A percentile compares a stretch with the other conserved stretches of the same genome.
Conservation (phyloP, 805 yeast genomes). For the Candida palmyrensis region DNA sequence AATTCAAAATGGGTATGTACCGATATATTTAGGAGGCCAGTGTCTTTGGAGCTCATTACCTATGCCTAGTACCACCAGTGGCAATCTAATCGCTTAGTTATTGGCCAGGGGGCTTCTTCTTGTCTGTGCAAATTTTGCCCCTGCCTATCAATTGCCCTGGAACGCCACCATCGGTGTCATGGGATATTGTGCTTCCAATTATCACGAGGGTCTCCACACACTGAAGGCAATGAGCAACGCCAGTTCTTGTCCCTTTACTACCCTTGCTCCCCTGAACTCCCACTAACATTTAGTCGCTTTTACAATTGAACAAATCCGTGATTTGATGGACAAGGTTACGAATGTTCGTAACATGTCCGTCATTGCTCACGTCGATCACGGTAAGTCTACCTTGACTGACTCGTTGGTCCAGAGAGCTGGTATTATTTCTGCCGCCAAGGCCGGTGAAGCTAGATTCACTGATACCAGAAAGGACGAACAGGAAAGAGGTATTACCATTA, state of each 20-base stretch:
- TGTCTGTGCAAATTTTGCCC: too few relatives aligned
- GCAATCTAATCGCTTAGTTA: too few relatives aligned
- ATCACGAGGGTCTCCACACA: too few relatives aligned
- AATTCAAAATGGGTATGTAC: conserved; percentile 6
- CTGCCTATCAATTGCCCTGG: too few relatives aligned
- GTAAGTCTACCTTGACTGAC: conserved; percentile 98
- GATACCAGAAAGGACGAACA: conserved; percentile 99
- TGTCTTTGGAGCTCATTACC: too few relatives aligned
- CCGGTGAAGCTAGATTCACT: conserved; percentile 99
- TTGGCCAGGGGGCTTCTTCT: too few relatives aligned
- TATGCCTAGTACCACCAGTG: too few relatives aligned
- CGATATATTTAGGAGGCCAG: too few relatives aligned
- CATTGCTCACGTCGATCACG: conserved; percentile 99
- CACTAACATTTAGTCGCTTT: conserved; percentile 40
- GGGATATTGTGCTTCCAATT: too few relatives aligned
- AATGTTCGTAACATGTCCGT: conserved; percentile 99
- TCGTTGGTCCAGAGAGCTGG: conserved; percentile 99
- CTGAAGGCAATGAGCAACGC: too few relatives aligned
- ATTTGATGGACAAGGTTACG: conserved; percentile 98
- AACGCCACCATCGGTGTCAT: too few relatives aligned
- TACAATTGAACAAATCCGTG: conserved; percentile 85
- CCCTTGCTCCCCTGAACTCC: conserved; percentile 16
- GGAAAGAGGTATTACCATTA: conserved; percentile 99
- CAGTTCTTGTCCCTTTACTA: too few relatives aligned
- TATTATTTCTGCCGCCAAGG: conserved; percentile 99